Evolutionary conservation across 768 basidiomycete genomes (phyloP), one percentile per base, ranked within the genome.

Genomic region (Suillus lakei): DNA sequence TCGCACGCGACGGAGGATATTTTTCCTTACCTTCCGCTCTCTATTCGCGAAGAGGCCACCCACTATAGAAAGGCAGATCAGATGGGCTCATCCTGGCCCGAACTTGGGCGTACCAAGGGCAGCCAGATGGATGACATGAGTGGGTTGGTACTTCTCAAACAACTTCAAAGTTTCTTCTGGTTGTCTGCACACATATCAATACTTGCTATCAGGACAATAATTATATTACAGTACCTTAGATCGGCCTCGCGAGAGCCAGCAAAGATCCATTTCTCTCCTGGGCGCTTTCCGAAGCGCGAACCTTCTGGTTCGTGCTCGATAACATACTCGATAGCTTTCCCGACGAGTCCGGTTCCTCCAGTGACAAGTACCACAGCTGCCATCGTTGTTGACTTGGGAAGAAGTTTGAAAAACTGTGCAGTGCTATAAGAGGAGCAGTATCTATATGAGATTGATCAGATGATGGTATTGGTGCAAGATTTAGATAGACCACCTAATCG

Each of bases 11-110:
- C 16, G 41, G 3, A 26, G 30, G 64, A 32, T 6, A 26, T 23
- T 34, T 13, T 32, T 38, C 50, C 81, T 41, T 63, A 91, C 93
- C 80, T 98, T 98, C 82, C 91, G 89, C 74, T 92, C 91, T 92
- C 98, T 96, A 81, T 98, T 98, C 74, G 88, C 91, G 84, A 97
- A 99, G 23, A 98, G 82, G 13, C 96, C 96, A 5, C 96, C 97
- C 61, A 99, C 96, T 95, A 34, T 56, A 54, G 63, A 32, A 73
- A 62, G 34, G 53, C 5, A 43, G 53, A 63, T 68, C 56, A 46
- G 26, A 30, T 65, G 23, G 38, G 32, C 63, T 44, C 53, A 55
- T 30, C n/a, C 34, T 39, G 36, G 30, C 26, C 15, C 53, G 26
- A 53, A 60, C 39, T 18, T 43, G 16, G 21, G 72, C 88, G n/a